These are phyloP conservation scores for Elongisporangium prolatum DNA, from an alignment of 352 stramenopile genomes.

Conservation along the genomic window DNA sequence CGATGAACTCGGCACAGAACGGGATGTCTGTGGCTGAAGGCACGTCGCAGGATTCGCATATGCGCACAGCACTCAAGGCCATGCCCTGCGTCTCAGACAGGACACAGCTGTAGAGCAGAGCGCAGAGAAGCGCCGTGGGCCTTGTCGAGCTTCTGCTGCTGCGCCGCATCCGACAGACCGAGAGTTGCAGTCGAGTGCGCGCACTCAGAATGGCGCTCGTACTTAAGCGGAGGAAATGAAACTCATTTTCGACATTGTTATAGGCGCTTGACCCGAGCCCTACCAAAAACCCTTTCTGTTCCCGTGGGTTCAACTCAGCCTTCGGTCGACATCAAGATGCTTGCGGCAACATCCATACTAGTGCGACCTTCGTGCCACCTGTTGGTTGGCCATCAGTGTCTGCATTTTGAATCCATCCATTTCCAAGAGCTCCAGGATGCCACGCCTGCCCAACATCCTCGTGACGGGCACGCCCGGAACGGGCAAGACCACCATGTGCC, in stretches of 20 bases:
- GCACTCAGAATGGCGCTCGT: background rate
- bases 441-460: slow-evolving; percentile 92
- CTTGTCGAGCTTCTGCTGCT: background rate
- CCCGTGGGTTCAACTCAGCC: background rate
- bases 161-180: background rate
- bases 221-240: background rate
- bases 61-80: slow-evolving; percentile 14
- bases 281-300: background rate
- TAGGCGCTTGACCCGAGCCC: background rate
- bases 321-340: background rate
- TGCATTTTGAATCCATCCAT: background rate
- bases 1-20: slow-evolving; percentile 51
- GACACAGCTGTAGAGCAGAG: background rate
- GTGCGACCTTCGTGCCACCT: background rate
- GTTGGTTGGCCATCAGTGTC: slow-evolving; percentile 5
- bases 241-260: background rate
- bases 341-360: background rate
- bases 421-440: slow-evolving; percentile 19
- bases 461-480: slow-evolving; percentile 97
- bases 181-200: background rate
- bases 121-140: background rate
- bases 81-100: background rate
- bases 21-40: slow-evolving; percentile 29
- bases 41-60: slow-evolving; percentile 56
- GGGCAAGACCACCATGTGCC: slow-evolving; percentile 93